Base-by-base conservation (phyloP, 1,284 basidiomycete genomes). In the Cutaneotrichosporon dermatis region DNA sequence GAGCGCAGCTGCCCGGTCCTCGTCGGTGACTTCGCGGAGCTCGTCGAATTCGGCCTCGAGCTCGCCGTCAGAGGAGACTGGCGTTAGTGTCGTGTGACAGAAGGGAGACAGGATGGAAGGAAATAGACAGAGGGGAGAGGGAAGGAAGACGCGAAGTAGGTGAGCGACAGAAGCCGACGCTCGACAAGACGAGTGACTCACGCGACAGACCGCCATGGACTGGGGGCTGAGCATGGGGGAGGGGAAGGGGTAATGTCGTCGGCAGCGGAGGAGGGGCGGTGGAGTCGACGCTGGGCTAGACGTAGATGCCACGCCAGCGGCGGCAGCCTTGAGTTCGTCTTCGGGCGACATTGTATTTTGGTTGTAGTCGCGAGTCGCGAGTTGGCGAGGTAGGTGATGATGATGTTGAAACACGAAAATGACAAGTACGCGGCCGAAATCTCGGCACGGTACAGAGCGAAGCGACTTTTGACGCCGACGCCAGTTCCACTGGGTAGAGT, bases 1-100 rank as follows among this genome's bases (percentile, higher is more conserved):
- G 7, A 83, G 77, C 4, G 91, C 89, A 69, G 84, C 82, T 42
- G 81, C 81, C 70, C 80, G 85, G 65, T 89, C 88, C 63, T 85
- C 82, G 49, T 88, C 86, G 1, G 88, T 84, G 57, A 90, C 66
- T 35, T 75, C 69, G 59, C 75, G 69, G 34, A 72, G 55, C 48
- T 72, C 70, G 57, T 77, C 74, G 7, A 77, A 66, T 49, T 77
- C 74, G 11, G 66, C 61, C 53, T 75, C 75, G 13, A 76, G 64
- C 60, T 75, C 75, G 12, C 75, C 73, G 54, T 79, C 72, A 8
- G 70, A 73, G 3, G 71, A 70, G 37, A 76, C 73, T 78, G 61
- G 51, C 34, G 48, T 58, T 53, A 59, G 62, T 55, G 4, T 41
- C 48, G 9, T 8, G 39, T 34, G 9, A 39, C 6, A 34, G 44